Base-by-base conservation (phyloP, 208 protist genomes). In the Endotrypanum monterogeii region DNA sequence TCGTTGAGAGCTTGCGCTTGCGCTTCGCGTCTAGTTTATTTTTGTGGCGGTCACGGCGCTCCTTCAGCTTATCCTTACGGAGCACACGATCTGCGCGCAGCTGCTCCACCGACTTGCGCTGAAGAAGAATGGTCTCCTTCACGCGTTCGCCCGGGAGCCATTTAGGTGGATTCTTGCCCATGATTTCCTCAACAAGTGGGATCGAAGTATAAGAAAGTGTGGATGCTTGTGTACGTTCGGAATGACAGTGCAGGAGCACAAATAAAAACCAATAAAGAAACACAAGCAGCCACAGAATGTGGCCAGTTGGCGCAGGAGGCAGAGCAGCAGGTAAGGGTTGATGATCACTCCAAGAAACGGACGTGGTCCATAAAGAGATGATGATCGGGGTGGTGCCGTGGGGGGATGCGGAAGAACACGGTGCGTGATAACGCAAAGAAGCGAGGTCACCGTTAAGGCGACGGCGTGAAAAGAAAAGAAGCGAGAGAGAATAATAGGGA, bases 51-150 rank as follows among this genome's bases (percentile, higher is more conserved):
- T 89, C 78, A 20, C 92, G 90, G 5, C 80, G 83, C 79, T 95
- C 89, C 82, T 97, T 74, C 67, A 95, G 84, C 63, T 95, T 93
- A 63, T 94, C 89, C 23, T 83, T 85, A 30, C 92, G 84, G n/a
- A 94, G 83, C 46, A 97, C 83, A 20, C 89, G 90, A 63, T 97
- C 92, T 1, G 89, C 92, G 14, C 88, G 81, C 28, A 97, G 86
- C 80, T 95, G 92, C 82, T 97, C 92, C 4, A 97, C 92, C 28
- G 92, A 97, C 76, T 95, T 95, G 58, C 92, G 92, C 82, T 97
- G 92, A 48, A 95, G 83, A 18, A 97, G 87, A 74, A 97, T 95
- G 14, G 92, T 97, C 81, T 97, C 92, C 87, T 95, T 97, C 80
- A 97, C 92, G n/a, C 92, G 92, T 35, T 95, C 89, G 3, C 92